A percentile compares a stretch with the other conserved stretches of the same genome.
Conservation (phyloP, 768 basidiomycete genomes). For the Daedaleopsis sinensis region DNA sequence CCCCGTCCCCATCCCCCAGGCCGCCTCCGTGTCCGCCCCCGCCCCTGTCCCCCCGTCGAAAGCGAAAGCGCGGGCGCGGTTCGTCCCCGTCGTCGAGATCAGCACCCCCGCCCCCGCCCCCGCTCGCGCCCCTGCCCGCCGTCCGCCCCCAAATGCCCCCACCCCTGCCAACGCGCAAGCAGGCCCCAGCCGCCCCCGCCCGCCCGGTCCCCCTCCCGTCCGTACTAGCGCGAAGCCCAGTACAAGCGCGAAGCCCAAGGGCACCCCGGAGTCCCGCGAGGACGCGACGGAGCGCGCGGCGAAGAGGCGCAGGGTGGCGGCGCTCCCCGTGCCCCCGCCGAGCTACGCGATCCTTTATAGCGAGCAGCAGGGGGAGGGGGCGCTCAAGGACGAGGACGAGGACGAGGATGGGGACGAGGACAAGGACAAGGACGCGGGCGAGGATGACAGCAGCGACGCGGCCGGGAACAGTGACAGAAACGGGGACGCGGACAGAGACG, state of each 20-base stretch:
- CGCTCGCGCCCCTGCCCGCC: no score
- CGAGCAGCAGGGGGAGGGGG: neutral
- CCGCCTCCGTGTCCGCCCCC: no score
- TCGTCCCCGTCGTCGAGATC: neutral
- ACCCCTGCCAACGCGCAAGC: neutral
- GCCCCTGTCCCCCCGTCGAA: no score
- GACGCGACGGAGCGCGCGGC: neutral
- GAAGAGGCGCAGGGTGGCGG: neutral
- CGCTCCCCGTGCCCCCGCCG: neutral
- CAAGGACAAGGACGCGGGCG: no score
- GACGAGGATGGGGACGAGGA: no score
- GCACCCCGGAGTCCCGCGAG: neutral
- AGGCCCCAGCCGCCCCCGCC: neutral
- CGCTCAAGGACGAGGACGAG: neutral
- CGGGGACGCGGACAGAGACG: neutral
- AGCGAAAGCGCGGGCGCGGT: no score
- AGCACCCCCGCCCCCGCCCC: neutral
- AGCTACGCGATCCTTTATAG: conserved; percentile 1
- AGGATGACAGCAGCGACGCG: no score
- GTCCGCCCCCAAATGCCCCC: no score
- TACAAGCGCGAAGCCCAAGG: no score
- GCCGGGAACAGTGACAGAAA: no score
- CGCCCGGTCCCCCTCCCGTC: neutral
- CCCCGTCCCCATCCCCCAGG: neutral
- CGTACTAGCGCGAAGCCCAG: no score